Percentiles rank a stretch among this genome's conserved stretches.
These are phyloP conservation scores for Xanthoconium stramineum DNA, from an alignment of 768 basidiomycete genomes.

Conservation along the genomic window DNA sequence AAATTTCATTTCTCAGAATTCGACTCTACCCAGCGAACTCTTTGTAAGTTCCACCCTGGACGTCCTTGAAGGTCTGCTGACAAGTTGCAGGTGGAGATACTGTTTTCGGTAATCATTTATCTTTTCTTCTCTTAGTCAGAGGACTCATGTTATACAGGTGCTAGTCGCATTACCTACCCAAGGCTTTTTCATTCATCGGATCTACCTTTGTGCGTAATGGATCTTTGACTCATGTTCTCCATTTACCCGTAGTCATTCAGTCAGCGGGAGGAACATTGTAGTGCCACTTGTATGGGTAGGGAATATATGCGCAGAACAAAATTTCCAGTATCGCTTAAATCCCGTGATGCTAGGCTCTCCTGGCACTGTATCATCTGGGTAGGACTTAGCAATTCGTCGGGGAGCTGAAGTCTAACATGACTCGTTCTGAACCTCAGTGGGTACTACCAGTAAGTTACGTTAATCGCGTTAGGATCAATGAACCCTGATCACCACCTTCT, in stretches of 20 bases:
- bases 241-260: background rate
- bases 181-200: conserved; percentile 8
- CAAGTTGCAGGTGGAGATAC: conserved; percentile 1
- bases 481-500: background rate
- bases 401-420: background rate
- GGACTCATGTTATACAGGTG: background rate
- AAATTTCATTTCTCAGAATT: background rate
- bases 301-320: background rate
- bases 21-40: conserved; percentile 7
- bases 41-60: conserved; percentile 3
- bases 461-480: too few species aligned
- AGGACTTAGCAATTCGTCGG: background rate
- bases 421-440: background rate
- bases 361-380: conserved; percentile 6
- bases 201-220: conserved; percentile 3
- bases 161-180: conserved; percentile 1
- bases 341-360: background rate
- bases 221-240: background rate
- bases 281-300: conserved; percentile 4
- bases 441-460: background rate
- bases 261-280: background rate
- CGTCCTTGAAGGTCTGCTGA: background rate
- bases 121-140: too few species aligned
- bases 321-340: background rate
- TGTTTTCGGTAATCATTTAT: background rate